phyloP scores from a whole-genome alignment of 2,329 filamentous ascomycete species.

The Metarhizium sp. region DNA sequence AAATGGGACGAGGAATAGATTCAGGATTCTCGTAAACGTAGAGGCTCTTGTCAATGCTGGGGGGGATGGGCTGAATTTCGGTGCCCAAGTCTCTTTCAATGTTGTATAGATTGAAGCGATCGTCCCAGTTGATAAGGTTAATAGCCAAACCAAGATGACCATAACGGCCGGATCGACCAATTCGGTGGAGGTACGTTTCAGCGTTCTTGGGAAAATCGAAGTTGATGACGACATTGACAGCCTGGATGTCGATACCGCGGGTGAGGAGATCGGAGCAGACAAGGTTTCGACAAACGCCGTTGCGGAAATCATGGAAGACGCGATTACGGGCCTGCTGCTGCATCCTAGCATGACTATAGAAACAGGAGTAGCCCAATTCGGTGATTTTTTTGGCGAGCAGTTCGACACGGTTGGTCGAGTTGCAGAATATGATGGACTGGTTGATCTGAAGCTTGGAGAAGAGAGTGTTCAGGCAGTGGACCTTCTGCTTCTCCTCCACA shows the following conservation, averaged over 20 bases:
- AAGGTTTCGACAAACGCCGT: constrained; percentile 93
- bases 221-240: constrained; percentile 99
- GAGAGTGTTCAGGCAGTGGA: constrained; percentile 96
- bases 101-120: constrained; percentile 97
- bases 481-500: constrained; percentile 98
- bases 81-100: constrained; percentile 96
- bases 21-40: constrained; percentile 98
- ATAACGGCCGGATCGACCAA: constrained; percentile 94
- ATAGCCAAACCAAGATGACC: constrained; percentile 96
- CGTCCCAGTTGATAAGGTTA: constrained; percentile 99
- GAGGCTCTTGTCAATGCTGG: constrained; percentile 90
- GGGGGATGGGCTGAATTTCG: constrained; percentile 94
- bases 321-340: constrained; percentile 93
- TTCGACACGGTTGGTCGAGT: constrained; percentile 97
- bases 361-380: constrained; percentile 97
- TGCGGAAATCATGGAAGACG: constrained; percentile 98
- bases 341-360: constrained; percentile 99
- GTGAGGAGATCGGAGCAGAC: constrained; percentile 97
- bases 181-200: constrained; percentile 96
- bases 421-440: constrained; percentile 99
- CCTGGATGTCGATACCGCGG: constrained; percentile 98
- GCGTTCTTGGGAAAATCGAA: constrained; percentile 99
- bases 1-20: constrained; percentile 76
- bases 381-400: constrained; percentile 98
- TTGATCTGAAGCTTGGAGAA: constrained; percentile 99